Base-by-base conservation (phyloP, 768 basidiomycete genomes). In the Phlegmacium glaucopus region DNA sequence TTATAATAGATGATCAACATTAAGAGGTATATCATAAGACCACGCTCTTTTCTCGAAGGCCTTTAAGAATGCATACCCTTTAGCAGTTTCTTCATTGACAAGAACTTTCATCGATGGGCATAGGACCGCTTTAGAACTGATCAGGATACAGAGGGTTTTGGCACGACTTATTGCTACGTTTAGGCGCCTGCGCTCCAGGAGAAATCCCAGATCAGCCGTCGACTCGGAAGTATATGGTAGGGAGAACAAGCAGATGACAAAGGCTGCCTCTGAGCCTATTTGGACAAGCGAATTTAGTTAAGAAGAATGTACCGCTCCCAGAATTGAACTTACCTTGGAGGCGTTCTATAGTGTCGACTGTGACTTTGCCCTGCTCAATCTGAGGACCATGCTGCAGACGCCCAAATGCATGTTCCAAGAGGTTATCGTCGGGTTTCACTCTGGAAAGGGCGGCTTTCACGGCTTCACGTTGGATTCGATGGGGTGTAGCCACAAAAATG, bases 111-210 rank as follows among this genome's bases (percentile, higher is more conserved):
- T 67, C 0, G 73, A 65, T 8, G 77, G 77, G 29, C 68, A 64
- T 9, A 78, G 62, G 4, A 79, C 73, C 28, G 67, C 67, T 1
- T 65, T 48, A 9, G 75, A 77, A 9, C 70, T 67, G 7, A 79
- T 64, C 28, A 78, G 55, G 18, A 79, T 70, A 54, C 76, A 79
- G 26, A 79, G 53, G 6, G 72, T 71, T 60, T 77, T 77, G 22
- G 76, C 74, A 34, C 77, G 71, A 57, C 75, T 77, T 42, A 79
- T 78, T 4, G 75, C 76, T 0, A 79, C 77, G 50, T 79, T 79
- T 17, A 79, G 56, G 6, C 77, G 58, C 39, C 77, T 63, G 12
- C 77, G 67, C 45, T 77, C 73, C 10, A 79, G 60, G 7, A 79
- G 56, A 51, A 78, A 79, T 1, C 58, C 61, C 4, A 76, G 61